Conservation (phyloP, 495 filamentous ascomycete species). For the Penicillium cataractarum region DNA sequence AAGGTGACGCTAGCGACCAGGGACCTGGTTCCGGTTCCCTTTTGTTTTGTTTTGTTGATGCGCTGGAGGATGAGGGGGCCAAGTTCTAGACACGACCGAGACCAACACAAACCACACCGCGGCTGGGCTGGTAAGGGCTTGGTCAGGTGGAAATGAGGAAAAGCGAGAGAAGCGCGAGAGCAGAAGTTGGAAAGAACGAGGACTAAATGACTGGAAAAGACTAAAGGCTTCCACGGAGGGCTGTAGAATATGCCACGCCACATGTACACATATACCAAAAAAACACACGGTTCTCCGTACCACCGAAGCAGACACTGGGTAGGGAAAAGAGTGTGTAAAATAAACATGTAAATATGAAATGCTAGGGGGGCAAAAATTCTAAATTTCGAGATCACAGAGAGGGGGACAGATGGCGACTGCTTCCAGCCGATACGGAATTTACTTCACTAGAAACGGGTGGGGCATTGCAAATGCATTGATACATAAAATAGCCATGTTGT, state of each 20-base stretch:
- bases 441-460: conserved; percentile 28
- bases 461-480: conserved; percentile 25
- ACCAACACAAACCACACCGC: conserved; percentile 1
- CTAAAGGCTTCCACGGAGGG: conserved; percentile 17
- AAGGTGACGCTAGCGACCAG: background rate
- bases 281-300: conserved; percentile 18
- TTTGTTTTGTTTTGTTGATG: background rate
- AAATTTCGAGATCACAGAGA: conserved; percentile 3
- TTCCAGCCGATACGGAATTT: conserved; percentile 23
- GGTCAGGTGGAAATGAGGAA: conserved; percentile 2
- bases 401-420: conserved; percentile 2
- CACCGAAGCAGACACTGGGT: conserved; percentile 17
- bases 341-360: conserved; percentile 19
- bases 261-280: conserved; percentile 23
- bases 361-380: background rate
- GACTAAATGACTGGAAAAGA: conserved; percentile 6
- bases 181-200: conserved; percentile 14
- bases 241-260: conserved; percentile 25
- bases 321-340: conserved; percentile 18
- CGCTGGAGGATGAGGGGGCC: background rate
- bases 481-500: conserved; percentile 20
- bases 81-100: conserved; percentile 8
- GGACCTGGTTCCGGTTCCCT: background rate
- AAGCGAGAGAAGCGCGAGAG: conserved; percentile 9
- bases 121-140: background rate